Conservation (phyloP, 352 stramenopile species). For the Pythium rhizo-oryzae region DNA sequence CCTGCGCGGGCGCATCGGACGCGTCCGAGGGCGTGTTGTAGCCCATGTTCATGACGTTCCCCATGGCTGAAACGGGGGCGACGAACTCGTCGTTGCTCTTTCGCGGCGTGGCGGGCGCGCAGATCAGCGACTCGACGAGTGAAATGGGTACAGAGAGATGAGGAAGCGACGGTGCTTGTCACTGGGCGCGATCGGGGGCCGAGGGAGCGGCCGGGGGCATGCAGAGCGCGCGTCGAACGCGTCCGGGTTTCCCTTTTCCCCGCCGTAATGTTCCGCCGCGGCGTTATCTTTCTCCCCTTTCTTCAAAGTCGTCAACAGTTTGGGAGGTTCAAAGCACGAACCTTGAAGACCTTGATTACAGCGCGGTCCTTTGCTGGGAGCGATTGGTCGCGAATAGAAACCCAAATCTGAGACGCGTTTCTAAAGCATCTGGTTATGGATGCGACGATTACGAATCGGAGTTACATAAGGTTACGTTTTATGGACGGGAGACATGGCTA, state of each 20-base stretch:
- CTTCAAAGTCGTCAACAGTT: constrained; percentile 29
- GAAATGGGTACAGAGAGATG: not conserved
- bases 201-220: constrained; percentile 8
- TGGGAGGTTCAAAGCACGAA: constrained; percentile 4
- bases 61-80: constrained; percentile 37
- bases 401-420: not conserved
- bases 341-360: constrained; percentile 11
- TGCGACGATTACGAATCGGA: not conserved
- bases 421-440: not conserved
- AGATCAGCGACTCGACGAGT: not conserved
- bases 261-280: not conserved
- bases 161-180: not conserved
- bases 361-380: not conserved
- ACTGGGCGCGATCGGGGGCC: not conserved
- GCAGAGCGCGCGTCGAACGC: constrained; percentile 1
- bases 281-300: constrained; percentile 25
- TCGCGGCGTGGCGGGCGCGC: not conserved
- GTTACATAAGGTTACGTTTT: constrained; percentile 16
- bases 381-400: constrained; percentile 6
- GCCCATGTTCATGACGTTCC: constrained; percentile 71
- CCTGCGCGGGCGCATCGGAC: constrained; percentile 16
- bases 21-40: constrained; percentile 23
- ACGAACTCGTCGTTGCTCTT: not conserved
- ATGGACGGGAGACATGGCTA: constrained; percentile 7
- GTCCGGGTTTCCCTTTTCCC: constrained; percentile 4